These are phyloP conservation scores for Cnidoscolus chayamansa DNA, from an alignment of 441 rosid species.

Conservation along the genomic window DNA sequence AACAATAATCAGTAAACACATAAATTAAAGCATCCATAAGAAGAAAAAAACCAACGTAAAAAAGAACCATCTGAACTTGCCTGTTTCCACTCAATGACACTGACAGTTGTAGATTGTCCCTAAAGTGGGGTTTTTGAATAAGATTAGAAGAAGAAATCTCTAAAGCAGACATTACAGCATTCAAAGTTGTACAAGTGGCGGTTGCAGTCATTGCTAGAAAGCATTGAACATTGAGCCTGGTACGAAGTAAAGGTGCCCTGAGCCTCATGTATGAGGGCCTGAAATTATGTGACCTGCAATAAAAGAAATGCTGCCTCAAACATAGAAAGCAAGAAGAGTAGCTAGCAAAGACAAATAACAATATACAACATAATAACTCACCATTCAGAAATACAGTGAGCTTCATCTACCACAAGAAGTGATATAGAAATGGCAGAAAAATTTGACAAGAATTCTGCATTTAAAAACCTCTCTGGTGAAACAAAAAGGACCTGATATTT, in stretches of 20 bases:
- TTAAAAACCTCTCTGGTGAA: slow-evolving; percentile 88
- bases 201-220: slow-evolving; percentile 98
- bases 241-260: slow-evolving; percentile 70
- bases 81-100: slow-evolving; percentile 73
- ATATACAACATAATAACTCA: slow-evolving; percentile 34
- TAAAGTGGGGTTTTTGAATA: slow-evolving; percentile 58
- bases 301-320: too few species aligned
- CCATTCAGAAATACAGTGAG: slow-evolving; percentile 97
- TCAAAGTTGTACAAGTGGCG: slow-evolving; percentile 68
- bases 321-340: neutral
- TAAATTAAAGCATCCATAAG: neutral
- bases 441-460: slow-evolving; percentile 64
- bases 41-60: slow-evolving; percentile 12
- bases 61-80: slow-evolving; percentile 36
- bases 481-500: slow-evolving; percentile 80
- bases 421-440: slow-evolving; percentile 56
- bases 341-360: slow-evolving; percentile 8
- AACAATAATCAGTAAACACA: slow-evolving; percentile 22
- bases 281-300: slow-evolving; percentile 85
- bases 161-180: slow-evolving; percentile 77
- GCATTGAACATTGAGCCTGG: slow-evolving; percentile 60
- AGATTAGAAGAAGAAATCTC: slow-evolving; percentile 83
- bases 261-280: slow-evolving; percentile 96
- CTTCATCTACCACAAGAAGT: slow-evolving; percentile 93
- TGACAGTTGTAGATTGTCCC: slow-evolving; percentile 72